Evolutionary conservation across 805 yeast species (phyloP).

Genomic region (Saccharomycopsis selenospora): DNA sequence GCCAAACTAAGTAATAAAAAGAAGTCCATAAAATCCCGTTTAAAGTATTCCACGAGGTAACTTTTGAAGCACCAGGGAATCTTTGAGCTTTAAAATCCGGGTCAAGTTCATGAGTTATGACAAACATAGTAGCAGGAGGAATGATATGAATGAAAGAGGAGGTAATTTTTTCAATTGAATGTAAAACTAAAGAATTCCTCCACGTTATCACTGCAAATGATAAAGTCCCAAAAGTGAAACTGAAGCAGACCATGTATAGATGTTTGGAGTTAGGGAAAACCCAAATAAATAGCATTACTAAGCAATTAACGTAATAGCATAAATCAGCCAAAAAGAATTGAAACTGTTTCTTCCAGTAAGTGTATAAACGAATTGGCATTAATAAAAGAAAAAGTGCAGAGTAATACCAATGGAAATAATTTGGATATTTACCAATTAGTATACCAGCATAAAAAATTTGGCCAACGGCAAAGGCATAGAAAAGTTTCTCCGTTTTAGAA

Average conservation of each 20-base stretch:
- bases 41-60: conserved; percentile 64
- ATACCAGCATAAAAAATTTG: conserved; percentile 66
- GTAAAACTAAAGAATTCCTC: conserved; percentile 90
- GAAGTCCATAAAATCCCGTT: conserved; percentile 74
- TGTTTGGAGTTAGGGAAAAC: conserved; percentile 64
- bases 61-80: conserved; percentile 74
- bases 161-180: conserved; percentile 87
- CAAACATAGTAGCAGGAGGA: conserved; percentile 85
- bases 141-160: conserved; percentile 83
- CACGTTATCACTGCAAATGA: conserved; percentile 93
- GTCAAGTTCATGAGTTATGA: conserved; percentile 72
- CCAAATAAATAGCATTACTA: conserved; percentile 74
- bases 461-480: conserved; percentile 68
- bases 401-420: conserved; percentile 69
- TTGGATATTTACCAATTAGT: conserved; percentile 71
- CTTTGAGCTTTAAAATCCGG: conserved; percentile 41
- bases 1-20: conserved; percentile 82
- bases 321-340: conserved; percentile 89
- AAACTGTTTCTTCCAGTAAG: conserved; percentile 70
- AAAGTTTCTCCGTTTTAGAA: conserved; percentile 63
- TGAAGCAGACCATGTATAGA: conserved; percentile 75
- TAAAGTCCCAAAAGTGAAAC: conserved; percentile 81
- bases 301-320: conserved; percentile 80
- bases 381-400: conserved; percentile 51
- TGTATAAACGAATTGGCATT: conserved; percentile 79